Evolutionary conservation across 345 rosid genomes (phyloP).

Genomic region (Pistacia integerrima): DNA sequence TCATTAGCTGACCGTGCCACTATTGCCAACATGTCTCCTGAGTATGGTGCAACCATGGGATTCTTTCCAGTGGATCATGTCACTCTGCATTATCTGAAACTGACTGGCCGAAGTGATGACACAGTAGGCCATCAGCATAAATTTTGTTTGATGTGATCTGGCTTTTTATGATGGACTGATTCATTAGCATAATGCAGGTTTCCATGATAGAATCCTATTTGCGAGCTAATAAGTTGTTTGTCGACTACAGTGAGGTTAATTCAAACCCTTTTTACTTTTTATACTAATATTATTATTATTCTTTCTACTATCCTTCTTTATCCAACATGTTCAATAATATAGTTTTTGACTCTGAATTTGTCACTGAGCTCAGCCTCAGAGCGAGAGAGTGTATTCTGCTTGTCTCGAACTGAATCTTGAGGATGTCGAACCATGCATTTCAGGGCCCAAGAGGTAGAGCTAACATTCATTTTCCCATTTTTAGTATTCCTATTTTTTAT

Average conservation of each 20-base stretch:
- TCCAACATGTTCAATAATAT: slow-evolving; percentile 8
- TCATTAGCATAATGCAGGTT: slow-evolving; percentile 41
- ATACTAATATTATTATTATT: neutral
- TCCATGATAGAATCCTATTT: slow-evolving; percentile 84
- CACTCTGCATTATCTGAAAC: slow-evolving; percentile 78
- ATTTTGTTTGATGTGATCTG: neutral
- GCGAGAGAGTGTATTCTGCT: slow-evolving; percentile 65
- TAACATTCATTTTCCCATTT: slow-evolving; percentile 1
- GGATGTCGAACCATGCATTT: slow-evolving; percentile 83
- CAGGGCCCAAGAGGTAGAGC: slow-evolving; percentile 80
- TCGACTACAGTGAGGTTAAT: slow-evolving; percentile 82
- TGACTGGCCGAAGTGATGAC: slow-evolving; percentile 86
- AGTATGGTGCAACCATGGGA: slow-evolving; percentile 98
- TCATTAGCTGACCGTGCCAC: slow-evolving; percentile 98
- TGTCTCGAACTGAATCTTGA: slow-evolving; percentile 69
- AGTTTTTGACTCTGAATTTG: slow-evolving; percentile 13
- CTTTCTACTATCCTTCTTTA: neutral
- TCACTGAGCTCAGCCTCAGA: slow-evolving; percentile 50
- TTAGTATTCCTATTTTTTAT: neutral
- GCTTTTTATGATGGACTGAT: slow-evolving; percentile 18
- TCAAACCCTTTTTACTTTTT: neutral
- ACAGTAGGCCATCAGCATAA: slow-evolving; percentile 40
- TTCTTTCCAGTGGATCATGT: slow-evolving; percentile 97
- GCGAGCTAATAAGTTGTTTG: slow-evolving; percentile 90
- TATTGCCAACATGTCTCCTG: slow-evolving; percentile 97